phyloP scores from a whole-genome alignment of 352 stramenopile species.

The Phytophthora litchii region DNA sequence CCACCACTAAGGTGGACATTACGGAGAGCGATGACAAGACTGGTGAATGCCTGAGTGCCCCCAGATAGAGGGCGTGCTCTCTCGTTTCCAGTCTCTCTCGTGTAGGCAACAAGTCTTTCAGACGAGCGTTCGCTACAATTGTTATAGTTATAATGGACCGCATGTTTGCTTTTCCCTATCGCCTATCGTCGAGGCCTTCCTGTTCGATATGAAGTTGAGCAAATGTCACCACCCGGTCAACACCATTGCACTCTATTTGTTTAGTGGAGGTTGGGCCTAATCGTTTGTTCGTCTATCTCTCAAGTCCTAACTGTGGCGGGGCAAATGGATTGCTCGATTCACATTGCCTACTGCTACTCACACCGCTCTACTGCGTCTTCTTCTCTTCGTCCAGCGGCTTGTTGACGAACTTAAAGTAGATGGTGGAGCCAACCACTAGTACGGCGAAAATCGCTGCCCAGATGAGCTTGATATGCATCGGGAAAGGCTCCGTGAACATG shows the following conservation, averaged over 20 bases:
- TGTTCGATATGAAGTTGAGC: background rate
- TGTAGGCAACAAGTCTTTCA: constrained; percentile 19
- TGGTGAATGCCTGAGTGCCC: constrained; percentile 11
- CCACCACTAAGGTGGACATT: constrained; percentile 94
- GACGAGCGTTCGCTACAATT: constrained; percentile 23
- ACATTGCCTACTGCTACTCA: constrained; percentile 4
- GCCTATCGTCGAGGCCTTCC: too few relatives aligned
- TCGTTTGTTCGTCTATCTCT: constrained; percentile 18
- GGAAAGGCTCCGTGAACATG: constrained; percentile 91
- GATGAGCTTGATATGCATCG: constrained; percentile 75
- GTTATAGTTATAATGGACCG: constrained; percentile 34
- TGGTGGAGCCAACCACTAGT: constrained; percentile 75
- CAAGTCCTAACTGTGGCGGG: constrained; percentile 7
- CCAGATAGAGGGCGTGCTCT: constrained; percentile 19
- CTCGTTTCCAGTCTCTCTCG: constrained; percentile 20
- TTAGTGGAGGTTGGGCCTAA: too few relatives aligned
- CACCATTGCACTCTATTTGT: constrained; percentile 18
- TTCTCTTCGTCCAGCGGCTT: constrained; percentile 42
- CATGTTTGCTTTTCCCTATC: constrained; percentile 15
- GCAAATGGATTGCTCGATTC: background rate
- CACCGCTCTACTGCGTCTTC: constrained; percentile 39
- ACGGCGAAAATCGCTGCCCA: constrained; percentile 80
- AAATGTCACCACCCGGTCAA: background rate
- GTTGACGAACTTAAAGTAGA: constrained; percentile 88
- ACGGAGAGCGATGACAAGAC: constrained; percentile 23